These are phyloP conservation scores for Artemisia annua DNA, from an alignment of 129 eudicot genomes.

Conservation along the genomic window DNA sequence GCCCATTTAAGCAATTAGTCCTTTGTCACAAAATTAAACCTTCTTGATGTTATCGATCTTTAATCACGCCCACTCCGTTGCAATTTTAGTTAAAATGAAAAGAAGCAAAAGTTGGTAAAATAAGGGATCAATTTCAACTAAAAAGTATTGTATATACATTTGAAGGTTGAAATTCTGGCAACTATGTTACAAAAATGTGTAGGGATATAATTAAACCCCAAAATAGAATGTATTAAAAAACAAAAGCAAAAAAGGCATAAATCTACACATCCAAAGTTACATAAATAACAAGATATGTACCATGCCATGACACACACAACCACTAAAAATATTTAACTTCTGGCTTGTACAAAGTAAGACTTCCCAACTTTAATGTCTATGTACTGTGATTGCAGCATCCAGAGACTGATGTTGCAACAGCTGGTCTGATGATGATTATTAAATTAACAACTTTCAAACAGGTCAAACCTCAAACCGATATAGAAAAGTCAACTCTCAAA, in stretches of 20 bases:
- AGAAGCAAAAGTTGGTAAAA: too few relatives aligned
- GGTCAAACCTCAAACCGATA: conserved; percentile 12
- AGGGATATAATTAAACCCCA: conserved; percentile 20
- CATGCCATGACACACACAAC: conserved; percentile 29
- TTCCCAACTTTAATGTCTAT: conserved; percentile 27
- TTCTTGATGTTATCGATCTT: neutral
- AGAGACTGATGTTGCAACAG: conserved; percentile 9
- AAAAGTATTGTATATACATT: conserved; percentile 34
- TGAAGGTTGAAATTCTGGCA: conserved; percentile 29
- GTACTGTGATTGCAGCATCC: conserved; percentile 32
- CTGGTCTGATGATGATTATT: conserved; percentile 23
- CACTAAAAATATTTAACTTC: conserved; percentile 20
- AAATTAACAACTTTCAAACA: conserved; percentile 17
- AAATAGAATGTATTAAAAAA: conserved; percentile 3
- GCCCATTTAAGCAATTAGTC: neutral
- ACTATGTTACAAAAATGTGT: conserved; percentile 43
- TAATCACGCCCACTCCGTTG: neutral
- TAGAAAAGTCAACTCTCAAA: conserved; percentile 21
- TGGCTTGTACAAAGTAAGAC: conserved; percentile 11
- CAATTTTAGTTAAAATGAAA: neutral
- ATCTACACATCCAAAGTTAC: conserved; percentile 38
- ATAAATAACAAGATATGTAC: conserved; percentile 43
- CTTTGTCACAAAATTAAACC: neutral
- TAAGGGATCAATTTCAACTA: neutral
- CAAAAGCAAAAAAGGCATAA: conserved; percentile 28